Base-by-base conservation (phyloP, 1,284 basidiomycete species). In the Rhodofomes roseus region DNA sequence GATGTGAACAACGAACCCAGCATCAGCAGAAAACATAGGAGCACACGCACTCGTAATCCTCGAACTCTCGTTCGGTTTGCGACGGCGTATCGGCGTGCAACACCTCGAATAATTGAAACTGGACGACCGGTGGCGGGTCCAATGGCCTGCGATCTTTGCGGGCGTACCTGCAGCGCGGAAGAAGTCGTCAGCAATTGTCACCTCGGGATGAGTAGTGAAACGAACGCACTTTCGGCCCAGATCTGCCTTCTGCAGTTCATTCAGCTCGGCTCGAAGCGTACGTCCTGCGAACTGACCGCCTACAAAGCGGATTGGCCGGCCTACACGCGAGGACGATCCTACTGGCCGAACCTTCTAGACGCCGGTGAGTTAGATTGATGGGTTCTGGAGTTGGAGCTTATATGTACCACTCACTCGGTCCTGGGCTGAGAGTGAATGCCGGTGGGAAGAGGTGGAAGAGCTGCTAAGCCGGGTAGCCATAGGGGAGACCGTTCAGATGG, bases 81-180 rank as follows among this genome's bases (percentile, higher is more conserved):
- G 65, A 61, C 14, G 64, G 60, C 0, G 68, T 64, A 9, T 71
- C 72, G 12, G 63, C 63, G 46, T 71, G 62, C 20, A 65, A 59
- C 9, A 74, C 65, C 50, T 64, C 54, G 36, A 57, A 58, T 23
- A 76, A 63, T 22, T 67, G 64, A 34, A 76, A 65, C 37, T 69
- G 68, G 8, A 76, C 71, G 31, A 77, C 76, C 0, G 76, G 76
- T 0, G 76, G 76, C 7, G 76, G 76, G 57, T 77, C 75, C 22
- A 76, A 67, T 4, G 75, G 74, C 31, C 76, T 64, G 16, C 76
- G 67, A 58, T 77, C 76, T 37, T 75, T 72, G 44, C 73, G 70
- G 4, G 60, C 60, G 50, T 76, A 77, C 60, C 75, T 77, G 25
- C 16, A 31, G 46, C 14, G 20, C 31, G 20, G 50, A 20, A 22